These are phyloP conservation scores for Leucaena leucocephala DNA, from an alignment of 306 rosid genomes.

Conservation along the genomic window DNA sequence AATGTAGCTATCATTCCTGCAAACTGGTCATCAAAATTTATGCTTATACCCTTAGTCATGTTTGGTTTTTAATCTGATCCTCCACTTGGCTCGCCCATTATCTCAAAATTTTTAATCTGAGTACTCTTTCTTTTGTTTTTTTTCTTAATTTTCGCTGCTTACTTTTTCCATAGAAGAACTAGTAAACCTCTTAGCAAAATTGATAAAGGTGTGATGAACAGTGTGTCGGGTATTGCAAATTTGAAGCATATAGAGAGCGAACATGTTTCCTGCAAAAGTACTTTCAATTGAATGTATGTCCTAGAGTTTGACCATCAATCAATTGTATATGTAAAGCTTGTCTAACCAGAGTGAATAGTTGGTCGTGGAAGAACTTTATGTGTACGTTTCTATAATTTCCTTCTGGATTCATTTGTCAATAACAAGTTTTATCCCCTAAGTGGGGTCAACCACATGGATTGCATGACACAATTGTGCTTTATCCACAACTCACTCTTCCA, in stretches of 20 bases:
- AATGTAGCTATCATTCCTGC: not conserved
- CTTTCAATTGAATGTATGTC: conserved; percentile 5
- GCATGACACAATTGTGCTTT: not conserved
- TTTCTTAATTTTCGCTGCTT: not conserved
- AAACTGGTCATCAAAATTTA: conserved; percentile 1
- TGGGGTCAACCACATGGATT: not conserved
- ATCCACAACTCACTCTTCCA: not conserved
- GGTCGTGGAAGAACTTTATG: not conserved
- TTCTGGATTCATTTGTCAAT: conserved; percentile 1
- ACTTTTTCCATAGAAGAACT: conserved; percentile 11
- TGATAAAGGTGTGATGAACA: conserved; percentile 6
- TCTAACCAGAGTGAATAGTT: not conserved
- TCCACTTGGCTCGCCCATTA: not conserved
- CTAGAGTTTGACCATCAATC: not conserved
- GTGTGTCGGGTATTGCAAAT: not conserved
- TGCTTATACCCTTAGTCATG: not conserved
- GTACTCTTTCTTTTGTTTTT: not conserved
- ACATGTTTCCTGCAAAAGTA: not conserved
- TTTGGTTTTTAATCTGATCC: not conserved
- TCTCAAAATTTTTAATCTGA: not conserved
- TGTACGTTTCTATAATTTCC: conserved; percentile 10
- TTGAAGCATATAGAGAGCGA: not conserved
- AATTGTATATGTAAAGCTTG: not conserved
- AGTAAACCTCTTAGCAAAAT: not conserved
- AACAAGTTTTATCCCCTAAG: not conserved